Evolutionary conservation across 1,284 basidiomycete species (phyloP).

Genomic region (Neonothopanus nambi): DNA sequence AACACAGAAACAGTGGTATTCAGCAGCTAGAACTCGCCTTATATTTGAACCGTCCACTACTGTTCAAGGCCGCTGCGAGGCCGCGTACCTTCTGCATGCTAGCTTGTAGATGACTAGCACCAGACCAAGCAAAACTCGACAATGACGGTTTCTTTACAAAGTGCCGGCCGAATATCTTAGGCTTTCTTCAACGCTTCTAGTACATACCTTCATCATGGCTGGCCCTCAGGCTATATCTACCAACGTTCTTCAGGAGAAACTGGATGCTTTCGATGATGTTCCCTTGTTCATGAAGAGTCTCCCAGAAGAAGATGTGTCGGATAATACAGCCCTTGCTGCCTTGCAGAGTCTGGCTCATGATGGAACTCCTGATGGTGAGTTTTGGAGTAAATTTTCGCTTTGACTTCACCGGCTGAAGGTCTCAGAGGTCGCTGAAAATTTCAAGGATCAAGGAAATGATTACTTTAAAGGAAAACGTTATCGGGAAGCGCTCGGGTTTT

Average conservation of each 20-base stretch:
- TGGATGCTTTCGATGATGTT: constrained; percentile 54
- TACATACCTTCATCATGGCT: too few relatives aligned
- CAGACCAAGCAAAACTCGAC: too few relatives aligned
- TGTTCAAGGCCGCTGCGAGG: constrained; percentile 61
- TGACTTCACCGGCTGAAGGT: constrained; percentile 5
- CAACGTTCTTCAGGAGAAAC: constrained; percentile 42
- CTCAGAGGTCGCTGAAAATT: constrained; percentile 86
- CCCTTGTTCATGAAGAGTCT: constrained; percentile 95
- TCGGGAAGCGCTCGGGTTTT: constrained; percentile 88
- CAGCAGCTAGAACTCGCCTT: constrained; percentile 46
- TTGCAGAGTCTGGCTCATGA: constrained; percentile 87
- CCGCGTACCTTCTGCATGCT: constrained; percentile 37
- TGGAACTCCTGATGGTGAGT: constrained; percentile 90
- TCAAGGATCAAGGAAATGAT: constrained; percentile 95
- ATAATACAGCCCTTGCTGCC: constrained; percentile 75
- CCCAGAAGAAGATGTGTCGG: constrained; percentile 57
- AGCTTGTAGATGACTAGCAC: too few relatives aligned
- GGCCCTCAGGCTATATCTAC: constrained; percentile 39
- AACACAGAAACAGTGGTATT: neutral
- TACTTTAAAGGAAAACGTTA: constrained; percentile 88
- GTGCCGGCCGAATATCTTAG: too few relatives aligned
- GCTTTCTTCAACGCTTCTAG: too few relatives aligned
- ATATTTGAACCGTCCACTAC: constrained; percentile 56
- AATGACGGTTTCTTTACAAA: too few relatives aligned
- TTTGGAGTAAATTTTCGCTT: constrained; percentile 17